phyloP scores from a whole-genome alignment of 768 basidiomycete genomes.

The Amanita subjunquillea region DNA sequence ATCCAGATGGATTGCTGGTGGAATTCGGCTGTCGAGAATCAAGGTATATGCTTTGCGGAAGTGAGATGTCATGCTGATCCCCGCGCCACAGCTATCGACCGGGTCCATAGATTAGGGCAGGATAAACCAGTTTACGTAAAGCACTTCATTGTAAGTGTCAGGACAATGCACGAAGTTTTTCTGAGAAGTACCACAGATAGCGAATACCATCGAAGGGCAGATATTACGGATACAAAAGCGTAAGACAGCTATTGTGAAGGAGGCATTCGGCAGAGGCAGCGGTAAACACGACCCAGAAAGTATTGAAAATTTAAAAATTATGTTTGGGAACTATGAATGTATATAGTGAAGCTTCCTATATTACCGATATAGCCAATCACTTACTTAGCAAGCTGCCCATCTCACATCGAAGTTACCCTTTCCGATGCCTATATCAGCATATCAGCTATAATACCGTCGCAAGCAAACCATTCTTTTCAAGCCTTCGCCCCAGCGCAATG shows the following conservation, averaged over 20 bases:
- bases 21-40: constrained; percentile 77
- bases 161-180: not conserved
- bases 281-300: constrained; percentile 53
- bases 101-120: constrained; percentile 80
- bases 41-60: constrained; percentile 34
- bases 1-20: constrained; percentile 88
- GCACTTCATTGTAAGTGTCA: constrained; percentile 64
- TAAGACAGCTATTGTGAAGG: constrained; percentile 80
- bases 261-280: constrained; percentile 62
- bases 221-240: constrained; percentile 77
- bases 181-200: constrained; percentile 30
- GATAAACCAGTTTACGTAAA: constrained; percentile 75
- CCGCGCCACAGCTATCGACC: constrained; percentile 56
- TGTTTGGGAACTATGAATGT: constrained; percentile 38
- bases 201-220: constrained; percentile 69
- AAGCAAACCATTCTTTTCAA: not conserved
- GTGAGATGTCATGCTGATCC: not conserved
- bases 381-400: not conserved
- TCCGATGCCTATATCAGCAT: not conserved
- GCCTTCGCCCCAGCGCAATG: not conserved
- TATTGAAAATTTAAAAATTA: constrained; percentile 72
- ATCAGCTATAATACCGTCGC: not conserved
- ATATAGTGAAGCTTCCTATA: not conserved
- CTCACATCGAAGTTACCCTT: not conserved
- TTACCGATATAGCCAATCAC: too few species aligned